These are phyloP conservation scores for Stemphylium lycopersici DNA, from an alignment of 2,329 filamentous ascomycete genomes.

Conservation along the genomic window DNA sequence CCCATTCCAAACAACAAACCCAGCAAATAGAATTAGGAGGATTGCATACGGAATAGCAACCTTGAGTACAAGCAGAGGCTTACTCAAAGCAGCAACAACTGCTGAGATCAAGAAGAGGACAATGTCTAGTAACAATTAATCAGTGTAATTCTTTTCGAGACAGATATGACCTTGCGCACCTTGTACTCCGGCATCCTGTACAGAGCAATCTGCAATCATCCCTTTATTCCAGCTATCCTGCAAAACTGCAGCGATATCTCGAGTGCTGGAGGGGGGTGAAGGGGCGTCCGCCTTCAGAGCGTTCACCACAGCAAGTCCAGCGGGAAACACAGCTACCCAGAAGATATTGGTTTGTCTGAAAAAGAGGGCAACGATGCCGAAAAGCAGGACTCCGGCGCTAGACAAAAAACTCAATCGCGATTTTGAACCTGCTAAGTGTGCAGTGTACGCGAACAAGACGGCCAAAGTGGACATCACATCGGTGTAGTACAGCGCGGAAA, in stretches of 20 bases:
- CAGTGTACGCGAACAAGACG: constrained; percentile 72
- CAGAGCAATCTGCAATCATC: constrained; percentile 28
- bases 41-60: constrained; percentile 61
- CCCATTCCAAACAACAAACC: constrained; percentile 85
- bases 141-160: neutral
- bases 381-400: constrained; percentile 45
- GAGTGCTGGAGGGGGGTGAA: neutral
- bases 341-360: constrained; percentile 98
- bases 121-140: constrained; percentile 30
- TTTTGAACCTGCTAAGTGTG: constrained; percentile 44
- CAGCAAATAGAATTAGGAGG: constrained; percentile 70
- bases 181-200: constrained; percentile 30
- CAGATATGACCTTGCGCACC: constrained; percentile 19
- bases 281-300: constrained; percentile 28
- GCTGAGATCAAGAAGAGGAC: constrained; percentile 63
- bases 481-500: constrained; percentile 93
- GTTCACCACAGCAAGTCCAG: constrained; percentile 54
- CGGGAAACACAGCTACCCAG: constrained; percentile 84
- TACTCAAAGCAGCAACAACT: constrained; percentile 60
- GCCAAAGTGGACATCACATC: constrained; percentile 82
- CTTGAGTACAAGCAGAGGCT: constrained; percentile 48
- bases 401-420: constrained; percentile 19
- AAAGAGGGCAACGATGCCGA: constrained; percentile 70
- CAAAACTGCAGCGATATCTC: constrained; percentile 10
- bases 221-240: constrained; percentile 32